Base-by-base conservation (phyloP, 1,284 basidiomycete species). In the Coniophora puteana region DNA sequence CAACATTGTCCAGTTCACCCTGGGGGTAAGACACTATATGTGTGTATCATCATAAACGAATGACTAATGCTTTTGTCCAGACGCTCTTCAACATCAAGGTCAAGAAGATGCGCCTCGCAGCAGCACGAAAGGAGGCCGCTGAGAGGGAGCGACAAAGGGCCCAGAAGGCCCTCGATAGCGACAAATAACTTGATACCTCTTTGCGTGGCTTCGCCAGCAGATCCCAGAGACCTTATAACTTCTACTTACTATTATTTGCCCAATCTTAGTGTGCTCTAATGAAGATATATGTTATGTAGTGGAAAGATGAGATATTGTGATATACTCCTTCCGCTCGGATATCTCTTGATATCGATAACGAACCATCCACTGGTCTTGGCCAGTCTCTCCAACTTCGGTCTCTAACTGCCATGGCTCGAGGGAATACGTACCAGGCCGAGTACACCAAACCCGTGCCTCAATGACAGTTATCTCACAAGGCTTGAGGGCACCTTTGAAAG, bases 51-150 rank as follows among this genome's bases (percentile, higher is more conserved):
- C 10, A 33, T 33, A 8, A 17, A 27, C 8, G n/a, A 17, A 42
- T 50, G 27, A 47, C 35, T 22, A 7, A 12, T 11, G 7, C 7
- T 36, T 22, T 43, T 39, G 14, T 26, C 33, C 32, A 89, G 84
- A 86, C 83, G 4, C 74, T 80, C 58, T 83, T 87, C 68, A 89
- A 86, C 55, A 71, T 76, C 41, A 75, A 76, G 41, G 66, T 81
- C 47, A 89, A 89, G 69, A 72, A 72, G 52, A 50, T 78, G 41
- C 71, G 71, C 13, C 58, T 81, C 37, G 73, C 74, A n/a, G 71
- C 72, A 32, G 61, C 65, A 40, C 75, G 71, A 57, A 77, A 74
- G 51, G 71, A 78, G 25, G 50, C 47, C 23, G 58, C 63, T 25
- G 44, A 43, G 13, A 50, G 41, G 36, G 48, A 61, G 36, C 54